Evolutionary conservation across 768 basidiomycete species (phyloP).

Genomic region (Cubamyces sp.): DNA sequence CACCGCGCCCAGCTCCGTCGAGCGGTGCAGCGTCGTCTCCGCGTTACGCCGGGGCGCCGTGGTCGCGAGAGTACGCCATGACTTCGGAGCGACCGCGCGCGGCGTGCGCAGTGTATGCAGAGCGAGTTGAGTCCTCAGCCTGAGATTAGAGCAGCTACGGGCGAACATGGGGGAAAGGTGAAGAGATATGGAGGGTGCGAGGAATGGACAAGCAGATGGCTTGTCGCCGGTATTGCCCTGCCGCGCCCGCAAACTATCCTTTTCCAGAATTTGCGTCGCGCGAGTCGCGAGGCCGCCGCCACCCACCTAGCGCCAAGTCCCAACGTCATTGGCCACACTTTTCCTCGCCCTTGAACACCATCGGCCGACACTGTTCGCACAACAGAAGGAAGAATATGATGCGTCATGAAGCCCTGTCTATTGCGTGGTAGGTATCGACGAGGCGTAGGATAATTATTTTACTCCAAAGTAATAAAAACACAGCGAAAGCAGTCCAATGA

Average conservation of each 20-base stretch:
- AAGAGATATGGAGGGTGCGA: background rate
- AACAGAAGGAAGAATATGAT: background rate
- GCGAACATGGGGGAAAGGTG: background rate
- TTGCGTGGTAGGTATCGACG: slow-evolving; percentile 26
- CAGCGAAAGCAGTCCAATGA: slow-evolving; percentile 12
- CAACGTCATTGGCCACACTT: too few relatives aligned
- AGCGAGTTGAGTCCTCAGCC: slow-evolving; percentile 4
- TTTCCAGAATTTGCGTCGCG: background rate
- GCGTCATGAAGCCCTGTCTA: slow-evolving; percentile 25
- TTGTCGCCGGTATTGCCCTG: background rate
- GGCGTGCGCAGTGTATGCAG: background rate
- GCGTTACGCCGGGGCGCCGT: slow-evolving; percentile 20
- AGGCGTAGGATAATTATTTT: slow-evolving; percentile 25
- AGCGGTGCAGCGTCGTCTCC: slow-evolving; percentile 20
- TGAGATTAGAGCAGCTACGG: slow-evolving; percentile 4
- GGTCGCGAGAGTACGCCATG: slow-evolving; percentile 14
- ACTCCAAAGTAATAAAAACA: slow-evolving; percentile 27
- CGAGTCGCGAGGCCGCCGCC: background rate
- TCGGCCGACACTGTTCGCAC: too few relatives aligned
- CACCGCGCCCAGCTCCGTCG: slow-evolving; percentile 30
- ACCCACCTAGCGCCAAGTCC: background rate
- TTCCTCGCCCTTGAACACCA: too few relatives aligned
- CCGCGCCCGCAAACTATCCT: background rate
- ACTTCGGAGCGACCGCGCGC: background rate
- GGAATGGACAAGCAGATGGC: background rate